These are phyloP conservation scores for Martensiomyces pterosporus DNA, from an alignment of 192 early-diverging fungal genomes.

Conservation along the genomic window DNA sequence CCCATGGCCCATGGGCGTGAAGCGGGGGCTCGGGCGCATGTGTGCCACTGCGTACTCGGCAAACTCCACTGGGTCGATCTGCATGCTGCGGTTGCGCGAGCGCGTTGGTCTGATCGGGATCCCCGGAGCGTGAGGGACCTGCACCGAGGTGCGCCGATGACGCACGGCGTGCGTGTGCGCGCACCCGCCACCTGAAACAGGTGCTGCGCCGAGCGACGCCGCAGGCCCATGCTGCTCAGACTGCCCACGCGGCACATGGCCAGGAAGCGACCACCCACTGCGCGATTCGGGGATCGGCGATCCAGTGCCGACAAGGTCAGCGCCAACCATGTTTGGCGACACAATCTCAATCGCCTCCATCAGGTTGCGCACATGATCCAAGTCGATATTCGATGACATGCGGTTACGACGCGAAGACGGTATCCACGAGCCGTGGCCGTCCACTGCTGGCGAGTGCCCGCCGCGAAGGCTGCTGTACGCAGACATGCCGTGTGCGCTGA, in stretches of 20 bases:
- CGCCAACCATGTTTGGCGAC: constrained; percentile 33
- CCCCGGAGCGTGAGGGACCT: constrained; percentile 11
- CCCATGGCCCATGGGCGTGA: constrained; percentile 35
- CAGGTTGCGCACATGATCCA: constrained; percentile 37
- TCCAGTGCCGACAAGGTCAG: constrained; percentile 18
- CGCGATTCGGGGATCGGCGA: constrained; percentile 32
- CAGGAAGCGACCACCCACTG: constrained; percentile 37
- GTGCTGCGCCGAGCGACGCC: constrained; percentile 11
- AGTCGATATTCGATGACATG: constrained; percentile 10
- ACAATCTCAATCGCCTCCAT: constrained; percentile 40
- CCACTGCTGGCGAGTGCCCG: constrained; percentile 24
- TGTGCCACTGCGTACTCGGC: constrained; percentile 38
- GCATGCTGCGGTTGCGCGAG: constrained; percentile 9
- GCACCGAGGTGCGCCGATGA: constrained; percentile 28
- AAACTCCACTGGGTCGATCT: constrained; percentile 36
- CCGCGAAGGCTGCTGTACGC: constrained; percentile 23
- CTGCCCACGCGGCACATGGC: constrained; percentile 17
- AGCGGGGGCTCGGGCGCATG: constrained; percentile 36
- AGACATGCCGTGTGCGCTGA: constrained; percentile 22
- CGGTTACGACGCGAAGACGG: constrained; percentile 4
- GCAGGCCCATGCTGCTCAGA: constrained; percentile 18
- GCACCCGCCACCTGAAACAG: neutral
- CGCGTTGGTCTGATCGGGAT: constrained; percentile 30
- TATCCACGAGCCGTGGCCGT: constrained; percentile 13
- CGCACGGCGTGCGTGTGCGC: constrained; percentile 20